Conservation (phyloP, 208 protist genomes). For the Leishmania turanica region DNA sequence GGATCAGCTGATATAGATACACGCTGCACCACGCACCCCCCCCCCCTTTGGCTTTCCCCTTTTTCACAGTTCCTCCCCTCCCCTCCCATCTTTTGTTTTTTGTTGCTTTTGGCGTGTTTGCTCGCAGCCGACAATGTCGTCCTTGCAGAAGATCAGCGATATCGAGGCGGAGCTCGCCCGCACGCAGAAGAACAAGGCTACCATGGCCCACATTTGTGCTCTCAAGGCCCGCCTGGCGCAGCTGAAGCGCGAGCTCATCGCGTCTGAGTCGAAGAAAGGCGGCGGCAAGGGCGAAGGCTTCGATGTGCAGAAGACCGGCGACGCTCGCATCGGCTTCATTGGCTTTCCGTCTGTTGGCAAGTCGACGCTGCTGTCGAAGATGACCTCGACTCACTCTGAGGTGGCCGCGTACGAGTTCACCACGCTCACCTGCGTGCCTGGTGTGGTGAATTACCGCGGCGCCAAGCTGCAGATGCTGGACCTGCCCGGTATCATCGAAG, state of each 20-base stretch:
- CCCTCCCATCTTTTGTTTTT: too few species aligned
- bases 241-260: constrained; percentile 96
- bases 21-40: background rate
- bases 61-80: too few species aligned
- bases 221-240: constrained; percentile 99
- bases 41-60: too few species aligned
- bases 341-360: constrained; percentile 99
- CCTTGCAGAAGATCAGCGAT: constrained; percentile 94
- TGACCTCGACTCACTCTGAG: constrained; percentile 97
- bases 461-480: constrained; percentile 96
- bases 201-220: constrained; percentile 95
- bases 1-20: background rate
- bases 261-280: constrained; percentile 85
- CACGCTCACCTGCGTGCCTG: constrained; percentile 98
- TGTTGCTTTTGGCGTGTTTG: background rate
- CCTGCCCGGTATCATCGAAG: constrained; percentile 99
- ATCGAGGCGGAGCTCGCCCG: constrained; percentile 97
- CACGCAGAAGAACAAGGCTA: constrained; percentile 99
- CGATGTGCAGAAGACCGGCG: constrained; percentile 98
- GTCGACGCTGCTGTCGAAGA: constrained; percentile 97
- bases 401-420: constrained; percentile 99
- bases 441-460: constrained; percentile 95
- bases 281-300: constrained; percentile 96
- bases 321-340: constrained; percentile 97
- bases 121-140: constrained; percentile 28